Conservation (phyloP, 306 rosid species). For the Glycine latifolia region DNA sequence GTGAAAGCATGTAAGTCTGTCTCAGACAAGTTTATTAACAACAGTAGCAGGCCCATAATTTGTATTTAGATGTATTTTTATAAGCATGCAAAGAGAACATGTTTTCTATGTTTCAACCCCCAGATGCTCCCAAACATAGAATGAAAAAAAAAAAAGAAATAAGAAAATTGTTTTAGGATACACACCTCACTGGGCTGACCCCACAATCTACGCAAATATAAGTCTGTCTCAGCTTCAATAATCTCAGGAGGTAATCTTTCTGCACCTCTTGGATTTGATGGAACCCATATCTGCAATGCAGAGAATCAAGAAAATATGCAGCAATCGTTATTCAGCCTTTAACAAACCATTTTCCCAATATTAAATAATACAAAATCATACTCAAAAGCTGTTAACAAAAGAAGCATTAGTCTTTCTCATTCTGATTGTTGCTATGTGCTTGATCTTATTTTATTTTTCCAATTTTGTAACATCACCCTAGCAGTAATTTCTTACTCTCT, state of each 20-base stretch:
- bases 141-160: not conserved
- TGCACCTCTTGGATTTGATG: slow-evolving; percentile 97
- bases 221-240: slow-evolving; percentile 82
- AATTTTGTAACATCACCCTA: slow-evolving; percentile 27
- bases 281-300: slow-evolving; percentile 90
- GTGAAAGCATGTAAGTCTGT: not conserved
- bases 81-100: slow-evolving; percentile 7
- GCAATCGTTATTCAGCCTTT: slow-evolving; percentile 16
- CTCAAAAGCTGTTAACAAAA: slow-evolving; percentile 14
- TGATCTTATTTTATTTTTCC: slow-evolving; percentile 26
- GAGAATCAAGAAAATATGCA: slow-evolving; percentile 40
- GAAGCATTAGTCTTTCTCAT: slow-evolving; percentile 25
- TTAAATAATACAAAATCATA: slow-evolving; percentile 30
- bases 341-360: slow-evolving; percentile 25
- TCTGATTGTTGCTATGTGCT: slow-evolving; percentile 13
- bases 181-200: slow-evolving; percentile 91
- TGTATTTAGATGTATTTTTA: slow-evolving; percentile 26
- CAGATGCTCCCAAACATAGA: not conserved
- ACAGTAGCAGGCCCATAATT: not conserved
- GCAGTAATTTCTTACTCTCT: slow-evolving; percentile 29
- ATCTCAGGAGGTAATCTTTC: slow-evolving; percentile 88
- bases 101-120: slow-evolving; percentile 29
- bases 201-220: slow-evolving; percentile 91
- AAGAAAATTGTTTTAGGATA: slow-evolving; percentile 38
- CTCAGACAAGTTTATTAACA: slow-evolving; percentile 19